These are phyloP conservation scores for Metschnikowia dekortorum DNA, from an alignment of 805 yeast genomes.

Conservation along the genomic window DNA sequence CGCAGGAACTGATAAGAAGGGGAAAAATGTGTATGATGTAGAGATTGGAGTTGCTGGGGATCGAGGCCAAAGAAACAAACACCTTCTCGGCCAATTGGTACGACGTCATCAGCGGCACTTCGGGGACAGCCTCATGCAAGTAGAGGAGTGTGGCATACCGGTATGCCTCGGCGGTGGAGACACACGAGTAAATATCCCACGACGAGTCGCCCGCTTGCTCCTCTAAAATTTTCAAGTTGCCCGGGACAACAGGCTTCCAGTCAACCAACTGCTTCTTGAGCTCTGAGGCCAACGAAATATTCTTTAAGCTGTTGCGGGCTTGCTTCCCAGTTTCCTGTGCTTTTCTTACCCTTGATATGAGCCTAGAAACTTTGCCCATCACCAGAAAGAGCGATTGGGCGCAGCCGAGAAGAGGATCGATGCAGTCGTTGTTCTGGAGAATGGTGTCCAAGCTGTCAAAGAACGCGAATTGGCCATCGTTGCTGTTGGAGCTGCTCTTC, in stretches of 20 bases:
- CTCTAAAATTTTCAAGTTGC: constrained; percentile 32
- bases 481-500: neutral
- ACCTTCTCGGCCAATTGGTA: constrained; percentile 57
- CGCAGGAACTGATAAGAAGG: constrained; percentile 60
- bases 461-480: constrained; percentile 20
- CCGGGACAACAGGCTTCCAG: constrained; percentile 52
- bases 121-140: constrained; percentile 69
- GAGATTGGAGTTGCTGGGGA: constrained; percentile 55
- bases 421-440: constrained; percentile 33
- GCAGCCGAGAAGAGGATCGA: constrained; percentile 67
- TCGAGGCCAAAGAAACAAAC: constrained; percentile 55
- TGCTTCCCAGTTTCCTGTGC: constrained; percentile 19
- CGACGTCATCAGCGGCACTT: constrained; percentile 52
- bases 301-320: constrained; percentile 37
- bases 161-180: constrained; percentile 70
- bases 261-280: constrained; percentile 47
- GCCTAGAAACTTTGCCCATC: constrained; percentile 58
- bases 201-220: constrained; percentile 18
- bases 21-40: constrained; percentile 63
- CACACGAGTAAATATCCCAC: constrained; percentile 56
- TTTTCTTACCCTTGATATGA: constrained; percentile 48
- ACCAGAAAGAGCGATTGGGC: constrained; percentile 61
- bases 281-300: constrained; percentile 52
- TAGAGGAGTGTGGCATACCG: constrained; percentile 55
- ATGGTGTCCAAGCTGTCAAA: constrained; percentile 40